Conservation (phyloP, 2,329 filamentous ascomycete species). For the Alternaria consortialis region DNA sequence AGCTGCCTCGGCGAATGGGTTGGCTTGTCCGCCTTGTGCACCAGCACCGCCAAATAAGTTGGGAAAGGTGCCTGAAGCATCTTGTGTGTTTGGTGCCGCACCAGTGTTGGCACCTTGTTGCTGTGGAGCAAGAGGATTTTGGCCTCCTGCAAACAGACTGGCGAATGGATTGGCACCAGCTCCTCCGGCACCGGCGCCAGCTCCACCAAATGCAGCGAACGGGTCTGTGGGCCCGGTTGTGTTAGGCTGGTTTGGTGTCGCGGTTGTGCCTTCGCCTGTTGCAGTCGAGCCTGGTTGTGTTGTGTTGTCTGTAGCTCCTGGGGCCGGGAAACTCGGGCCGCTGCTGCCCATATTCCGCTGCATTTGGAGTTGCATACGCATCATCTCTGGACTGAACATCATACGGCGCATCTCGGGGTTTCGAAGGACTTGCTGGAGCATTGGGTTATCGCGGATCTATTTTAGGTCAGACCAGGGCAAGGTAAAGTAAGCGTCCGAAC, state of each 20-base stretch:
- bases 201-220: slow-evolving; percentile 56
- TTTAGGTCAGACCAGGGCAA: slow-evolving; percentile 20
- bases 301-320: slow-evolving; percentile 89
- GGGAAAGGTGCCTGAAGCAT: slow-evolving; percentile 42
- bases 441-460: slow-evolving; percentile 82
- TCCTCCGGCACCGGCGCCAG: slow-evolving; percentile 38
- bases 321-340: slow-evolving; percentile 77
- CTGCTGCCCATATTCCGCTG: slow-evolving; percentile 69
- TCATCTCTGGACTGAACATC: slow-evolving; percentile 88
- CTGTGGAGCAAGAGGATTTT: slow-evolving; percentile 48
- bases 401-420: slow-evolving; percentile 89
- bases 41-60: slow-evolving; percentile 63
- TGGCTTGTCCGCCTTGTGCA: slow-evolving; percentile 49
- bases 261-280: slow-evolving; percentile 45
- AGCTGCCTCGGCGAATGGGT: slow-evolving; percentile 60
- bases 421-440: slow-evolving; percentile 85
- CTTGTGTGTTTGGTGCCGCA: slow-evolving; percentile 30
- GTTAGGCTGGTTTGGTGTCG: slow-evolving; percentile 50
- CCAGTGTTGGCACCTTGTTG: slow-evolving; percentile 33
- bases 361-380: slow-evolving; percentile 84
- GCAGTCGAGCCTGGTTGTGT: slow-evolving; percentile 49
- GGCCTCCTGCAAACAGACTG: slow-evolving; percentile 60
- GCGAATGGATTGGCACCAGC: slow-evolving; percentile 66
- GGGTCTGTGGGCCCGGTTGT: slow-evolving; percentile 54
- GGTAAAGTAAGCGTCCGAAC: background rate